Evolutionary conservation across 208 protist species (phyloP), one percentile per base, ranked within the genome.

Genomic region (Leishmania tarentolae): DNA sequence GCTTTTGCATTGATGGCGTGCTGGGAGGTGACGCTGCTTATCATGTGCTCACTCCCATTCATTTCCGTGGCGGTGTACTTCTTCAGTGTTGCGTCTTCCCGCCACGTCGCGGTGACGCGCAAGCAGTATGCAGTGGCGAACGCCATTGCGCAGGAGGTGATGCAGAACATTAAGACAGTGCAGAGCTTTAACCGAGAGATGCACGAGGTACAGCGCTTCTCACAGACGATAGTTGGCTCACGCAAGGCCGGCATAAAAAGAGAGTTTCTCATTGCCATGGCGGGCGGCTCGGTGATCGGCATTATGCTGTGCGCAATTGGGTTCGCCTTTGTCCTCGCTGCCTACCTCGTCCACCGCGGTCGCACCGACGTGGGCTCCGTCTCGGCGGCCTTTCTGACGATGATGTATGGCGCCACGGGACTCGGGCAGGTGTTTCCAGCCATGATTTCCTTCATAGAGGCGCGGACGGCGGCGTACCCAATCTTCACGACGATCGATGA

Each of bases 401-500:
- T 94, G 44, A 76, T 97, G 70, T 86, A 92, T 80, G 91, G 90
- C 44, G 88, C 82, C 61, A 90, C 93, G 52, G 87, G 89, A 4
- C 81, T 97, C 50, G 90, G 91, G 15, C 87, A 86, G 42, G 83
- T 95, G 15, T 93, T 89, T 37, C 91, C 93, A 2, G 82, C 78
- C 42, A 57, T 94, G 0, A 79, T 88, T 7, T 80, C 89, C 47
- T 94, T 98, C 56, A 79, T 87, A 4, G 93, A 97, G 72, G 91
- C 94, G 31, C 88, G 93, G 63, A 89, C 88, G 0, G 93, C 93
- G 3, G 96, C 96, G 1, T 88, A 80, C 63, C 83, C 94, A 9
- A 80, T 98, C n/a, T 98, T 95, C 85, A 28, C 82, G 31, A 89
- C 92, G 2, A 98, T 98, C 65, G 92, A 97, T 68, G 86, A 92